These are phyloP conservation scores for Leavenworthia alabamica DNA, from an alignment of 345 rosid genomes.

Conservation along the genomic window DNA sequence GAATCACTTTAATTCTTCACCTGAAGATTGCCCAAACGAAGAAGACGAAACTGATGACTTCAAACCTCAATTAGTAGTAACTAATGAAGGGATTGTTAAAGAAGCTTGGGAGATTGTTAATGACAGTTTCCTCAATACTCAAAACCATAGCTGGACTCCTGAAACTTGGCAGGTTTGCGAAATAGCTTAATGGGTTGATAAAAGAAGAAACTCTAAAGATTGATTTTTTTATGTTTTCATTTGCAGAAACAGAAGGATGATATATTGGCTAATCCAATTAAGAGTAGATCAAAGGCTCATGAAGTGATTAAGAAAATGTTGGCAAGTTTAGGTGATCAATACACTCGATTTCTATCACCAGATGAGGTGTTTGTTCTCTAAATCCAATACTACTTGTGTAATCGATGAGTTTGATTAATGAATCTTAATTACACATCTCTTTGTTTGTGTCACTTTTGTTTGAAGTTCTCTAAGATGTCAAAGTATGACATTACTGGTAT, in stretches of 20 bases:
- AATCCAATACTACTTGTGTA: neutral
- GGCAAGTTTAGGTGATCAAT: conserved; percentile 77
- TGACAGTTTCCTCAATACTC: conserved; percentile 55
- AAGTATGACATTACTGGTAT: conserved; percentile 89
- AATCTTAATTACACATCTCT: conserved; percentile 21
- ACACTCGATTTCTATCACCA: conserved; percentile 84
- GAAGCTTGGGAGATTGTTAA: conserved; percentile 95
- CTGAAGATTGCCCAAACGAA: conserved; percentile 48
- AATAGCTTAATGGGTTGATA: neutral
- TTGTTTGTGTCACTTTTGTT: conserved; percentile 26
- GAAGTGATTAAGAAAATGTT: conserved; percentile 71
- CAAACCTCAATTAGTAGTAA: conserved; percentile 36
- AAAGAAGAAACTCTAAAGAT: conserved; percentile 14
- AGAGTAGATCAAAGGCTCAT: conserved; percentile 73
- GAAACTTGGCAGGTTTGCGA: conserved; percentile 55
- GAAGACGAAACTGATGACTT: conserved; percentile 37
- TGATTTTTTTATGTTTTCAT: neutral
- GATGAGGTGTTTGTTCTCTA: conserved; percentile 49
- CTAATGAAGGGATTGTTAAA: conserved; percentile 63
- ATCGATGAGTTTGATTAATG: conserved; percentile 5
- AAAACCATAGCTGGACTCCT: conserved; percentile 57
- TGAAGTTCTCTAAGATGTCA: conserved; percentile 94
- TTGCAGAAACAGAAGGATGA: conserved; percentile 62
- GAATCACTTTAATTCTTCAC: conserved; percentile 20
- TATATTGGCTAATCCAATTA: conserved; percentile 48